phyloP scores from a whole-genome alignment of 495 filamentous ascomycete species.

The Friedmanniomyces simplex region DNA sequence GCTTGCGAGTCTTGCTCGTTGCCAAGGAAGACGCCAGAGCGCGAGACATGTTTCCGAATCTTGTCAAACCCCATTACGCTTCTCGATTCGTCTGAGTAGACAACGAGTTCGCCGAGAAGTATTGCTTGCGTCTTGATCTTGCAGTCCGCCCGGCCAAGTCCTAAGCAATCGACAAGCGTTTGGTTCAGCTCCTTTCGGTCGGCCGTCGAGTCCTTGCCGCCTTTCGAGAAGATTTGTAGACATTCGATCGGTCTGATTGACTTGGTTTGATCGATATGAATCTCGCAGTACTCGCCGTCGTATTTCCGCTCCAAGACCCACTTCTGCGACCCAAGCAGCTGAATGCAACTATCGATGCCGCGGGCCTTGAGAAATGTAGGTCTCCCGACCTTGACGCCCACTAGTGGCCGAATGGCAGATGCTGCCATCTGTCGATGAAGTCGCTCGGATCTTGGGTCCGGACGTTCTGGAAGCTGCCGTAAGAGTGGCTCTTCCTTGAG shows the following conservation, averaged over 20 bases:
- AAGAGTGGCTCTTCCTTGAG: constrained; percentile 24
- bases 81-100: constrained; percentile 55
- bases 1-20: constrained; percentile 60
- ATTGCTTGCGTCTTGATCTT: constrained; percentile 55
- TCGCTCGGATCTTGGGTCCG: constrained; percentile 31
- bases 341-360: constrained; percentile 61
- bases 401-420: constrained; percentile 43
- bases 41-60: constrained; percentile 65
- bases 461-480: constrained; percentile 14
- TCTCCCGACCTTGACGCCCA: constrained; percentile 67
- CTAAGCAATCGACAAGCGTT: constrained; percentile 45
- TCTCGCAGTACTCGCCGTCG: constrained; percentile 82
- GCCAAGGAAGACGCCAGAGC: constrained; percentile 62
- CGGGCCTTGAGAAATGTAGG: constrained; percentile 64
- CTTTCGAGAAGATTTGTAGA: constrained; percentile 82
- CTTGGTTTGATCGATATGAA: constrained; percentile 64
- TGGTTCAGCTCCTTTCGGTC: constrained; percentile 54
- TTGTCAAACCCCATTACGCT: constrained; percentile 64
- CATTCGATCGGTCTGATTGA: constrained; percentile 29
- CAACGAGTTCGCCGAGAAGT: constrained; percentile 71
- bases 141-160: constrained; percentile 46
- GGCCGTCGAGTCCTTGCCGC: constrained; percentile 72
- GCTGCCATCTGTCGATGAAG: constrained; percentile 34
- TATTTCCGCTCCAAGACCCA: constrained; percentile 77
- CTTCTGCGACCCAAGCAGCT: constrained; percentile 45